Evolutionary conservation across 2,329 filamentous ascomycete genomes (phyloP).

Genomic region (Monosporascus sp.): DNA sequence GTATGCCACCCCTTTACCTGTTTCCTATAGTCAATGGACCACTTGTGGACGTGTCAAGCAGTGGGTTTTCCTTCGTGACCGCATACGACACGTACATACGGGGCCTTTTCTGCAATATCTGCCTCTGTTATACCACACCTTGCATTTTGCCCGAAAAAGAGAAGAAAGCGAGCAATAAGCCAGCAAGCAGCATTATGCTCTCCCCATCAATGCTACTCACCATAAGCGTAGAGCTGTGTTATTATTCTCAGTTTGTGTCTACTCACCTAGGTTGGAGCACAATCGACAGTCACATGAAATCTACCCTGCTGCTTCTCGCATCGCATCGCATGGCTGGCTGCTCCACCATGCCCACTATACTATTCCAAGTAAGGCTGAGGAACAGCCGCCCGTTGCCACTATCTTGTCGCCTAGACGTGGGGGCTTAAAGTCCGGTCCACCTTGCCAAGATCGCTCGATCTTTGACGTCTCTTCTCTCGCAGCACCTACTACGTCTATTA

Average conservation of each 20-base stretch:
- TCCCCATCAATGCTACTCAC: no score
- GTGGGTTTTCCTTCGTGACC: background rate
- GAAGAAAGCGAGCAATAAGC: no score
- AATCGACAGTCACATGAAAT: no score
- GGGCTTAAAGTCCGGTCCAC: no score
- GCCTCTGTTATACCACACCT: background rate
- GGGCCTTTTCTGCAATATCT: background rate
- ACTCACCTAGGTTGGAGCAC: no score
- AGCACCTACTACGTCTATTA: background rate
- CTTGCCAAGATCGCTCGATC: background rate
- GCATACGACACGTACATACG: background rate
- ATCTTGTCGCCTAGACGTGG: background rate
- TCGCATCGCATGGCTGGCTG: background rate
- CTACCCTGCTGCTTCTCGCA: background rate
- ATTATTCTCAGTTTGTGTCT: no score
- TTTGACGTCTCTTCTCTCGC: background rate
- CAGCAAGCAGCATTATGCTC: no score
- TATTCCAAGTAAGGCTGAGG: background rate
- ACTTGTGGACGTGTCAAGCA: background rate
- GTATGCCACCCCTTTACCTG: background rate
- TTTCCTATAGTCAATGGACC: background rate
- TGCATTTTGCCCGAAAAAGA: no score
- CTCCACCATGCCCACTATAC: background rate
- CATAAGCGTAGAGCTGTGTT: no score
- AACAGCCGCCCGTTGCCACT: background rate